These are phyloP conservation scores for Auriscalpium microsporum DNA, from an alignment of 768 basidiomycete genomes.

Conservation along the genomic window DNA sequence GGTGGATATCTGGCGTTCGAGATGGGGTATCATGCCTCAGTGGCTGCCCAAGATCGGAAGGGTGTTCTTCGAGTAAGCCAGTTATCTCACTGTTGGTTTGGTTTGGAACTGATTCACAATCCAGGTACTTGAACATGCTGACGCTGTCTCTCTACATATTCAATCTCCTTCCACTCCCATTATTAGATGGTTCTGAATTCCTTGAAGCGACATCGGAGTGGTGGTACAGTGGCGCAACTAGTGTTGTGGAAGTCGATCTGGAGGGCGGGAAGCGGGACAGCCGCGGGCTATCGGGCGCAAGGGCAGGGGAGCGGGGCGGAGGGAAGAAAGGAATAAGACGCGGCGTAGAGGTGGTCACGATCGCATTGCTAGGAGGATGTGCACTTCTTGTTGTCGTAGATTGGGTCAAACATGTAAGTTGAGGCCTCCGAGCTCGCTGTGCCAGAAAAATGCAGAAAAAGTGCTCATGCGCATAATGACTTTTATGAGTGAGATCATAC, in stretches of 20 bases:
- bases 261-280: slow-evolving; percentile 1
- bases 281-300: too few relatives aligned
- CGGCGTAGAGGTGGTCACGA: not conserved
- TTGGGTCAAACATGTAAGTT: not conserved
- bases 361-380: slow-evolving; percentile 5
- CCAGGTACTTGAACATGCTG: slow-evolving; percentile 54
- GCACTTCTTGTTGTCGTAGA: slow-evolving; percentile 1
- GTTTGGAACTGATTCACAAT: not conserved
- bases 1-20: slow-evolving; percentile 41
- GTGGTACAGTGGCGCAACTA: not conserved
- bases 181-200: slow-evolving; percentile 63
- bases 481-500: slow-evolving; percentile 9
- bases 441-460: not conserved
- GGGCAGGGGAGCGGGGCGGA: not conserved
- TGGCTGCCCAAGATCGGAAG: slow-evolving; percentile 30
- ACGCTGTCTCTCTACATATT: slow-evolving; percentile 76
- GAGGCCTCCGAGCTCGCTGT: not conserved
- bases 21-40: slow-evolving; percentile 30
- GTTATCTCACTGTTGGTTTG: not conserved
- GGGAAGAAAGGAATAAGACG: slow-evolving; percentile 5
- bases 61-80: slow-evolving; percentile 50
- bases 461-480: slow-evolving; percentile 5
- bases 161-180: slow-evolving; percentile 69
- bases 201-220: slow-evolving; percentile 27
- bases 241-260: slow-evolving; percentile 1